Evolutionary conservation across 1,284 basidiomycete species (phyloP), one percentile per base, ranked within the genome.

Genomic region (Mycena sp.): DNA sequence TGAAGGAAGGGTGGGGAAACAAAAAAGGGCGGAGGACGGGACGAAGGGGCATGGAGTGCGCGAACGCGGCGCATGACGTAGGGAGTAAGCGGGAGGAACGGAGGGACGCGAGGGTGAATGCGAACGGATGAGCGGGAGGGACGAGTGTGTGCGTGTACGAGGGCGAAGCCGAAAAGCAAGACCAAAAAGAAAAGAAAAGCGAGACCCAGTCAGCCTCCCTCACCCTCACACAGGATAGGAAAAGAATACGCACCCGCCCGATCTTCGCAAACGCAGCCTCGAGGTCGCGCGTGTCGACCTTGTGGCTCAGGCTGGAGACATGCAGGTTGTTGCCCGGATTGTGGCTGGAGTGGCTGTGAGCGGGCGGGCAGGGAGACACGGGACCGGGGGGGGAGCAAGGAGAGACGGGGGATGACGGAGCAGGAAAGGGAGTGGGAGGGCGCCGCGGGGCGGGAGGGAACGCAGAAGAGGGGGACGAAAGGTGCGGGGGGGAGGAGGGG

Each of bases 241-340:
- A 12, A 54, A 40, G 28, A 85, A 91, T 9, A 58, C 64, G 66
- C 74, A 98, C 96, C 74, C 93, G 86, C 59, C 97, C 97, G 77
- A 91, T 89, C 79, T 96, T 96, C 70, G 87, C 84, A 73, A 99
- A 99, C 16, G 89, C 86, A 26, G 90, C 87, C 76, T 98, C 95
- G 51, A 99, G 90, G 71, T 93, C 91, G 57, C 90, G 88, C 53
- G 92, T 93, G 72, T 94, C 94, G 63, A 97, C 89, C 65, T 83
- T 84, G 74, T 89, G 85, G 69, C 89, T 89, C 56, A 99, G 83
- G 41, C 94, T 90, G 43, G 95, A 97, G 66, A 99, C 93, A 76
- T 99, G 97, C 40, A 99, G 84, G 80, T 99, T 99, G 83, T 98
- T 99, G 55, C 97, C 96, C 2, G 94, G 94, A 80, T 98, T 98